Evolutionary conservation across 176 grass and related monocot species (phyloP).

Genomic region (Musa itinerans): DNA sequence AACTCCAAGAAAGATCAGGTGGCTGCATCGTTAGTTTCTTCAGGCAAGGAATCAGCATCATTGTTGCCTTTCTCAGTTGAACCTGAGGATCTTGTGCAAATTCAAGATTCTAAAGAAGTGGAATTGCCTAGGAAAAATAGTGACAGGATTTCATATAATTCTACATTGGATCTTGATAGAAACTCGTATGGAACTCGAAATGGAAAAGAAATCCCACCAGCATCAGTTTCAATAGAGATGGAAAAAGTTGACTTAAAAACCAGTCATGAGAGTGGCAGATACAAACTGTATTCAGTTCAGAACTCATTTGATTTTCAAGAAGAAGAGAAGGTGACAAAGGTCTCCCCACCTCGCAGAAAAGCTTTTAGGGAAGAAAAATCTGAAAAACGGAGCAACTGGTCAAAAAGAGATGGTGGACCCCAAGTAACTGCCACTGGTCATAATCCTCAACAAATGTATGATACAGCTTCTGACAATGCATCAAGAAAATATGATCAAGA

Average conservation of each 20-base stretch:
- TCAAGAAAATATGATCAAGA: conserved; percentile 23
- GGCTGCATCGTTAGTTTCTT: conserved; percentile 10
- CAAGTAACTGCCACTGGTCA: conserved; percentile 1
- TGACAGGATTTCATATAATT: conserved; percentile 18
- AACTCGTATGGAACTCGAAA: conserved; percentile 24
- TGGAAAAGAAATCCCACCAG: conserved; percentile 24
- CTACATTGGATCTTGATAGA: conserved; percentile 17
- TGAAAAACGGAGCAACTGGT: conserved; percentile 14
- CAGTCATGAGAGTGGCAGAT: not conserved
- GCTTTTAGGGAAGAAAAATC: conserved; percentile 14
- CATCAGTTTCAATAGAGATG: conserved; percentile 13
- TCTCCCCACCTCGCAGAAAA: conserved; percentile 18
- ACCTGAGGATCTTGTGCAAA: conserved; percentile 26
- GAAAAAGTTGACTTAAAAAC: conserved; percentile 20
- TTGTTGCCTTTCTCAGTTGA: conserved; percentile 7
- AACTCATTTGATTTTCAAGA: conserved; percentile 20
- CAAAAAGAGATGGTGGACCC: conserved; percentile 5
- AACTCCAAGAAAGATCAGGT: conserved; percentile 32
- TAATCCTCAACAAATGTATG: not conserved
- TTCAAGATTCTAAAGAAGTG: conserved; percentile 13
- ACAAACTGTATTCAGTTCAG: conserved; percentile 5
- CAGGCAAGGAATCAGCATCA: conserved; percentile 11
- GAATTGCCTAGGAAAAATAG: conserved; percentile 13
- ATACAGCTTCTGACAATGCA: not conserved
- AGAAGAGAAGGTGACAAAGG: conserved; percentile 15